Base-by-base conservation (phyloP, 768 basidiomycete genomes). In the Panaeolus cyanescens region DNA sequence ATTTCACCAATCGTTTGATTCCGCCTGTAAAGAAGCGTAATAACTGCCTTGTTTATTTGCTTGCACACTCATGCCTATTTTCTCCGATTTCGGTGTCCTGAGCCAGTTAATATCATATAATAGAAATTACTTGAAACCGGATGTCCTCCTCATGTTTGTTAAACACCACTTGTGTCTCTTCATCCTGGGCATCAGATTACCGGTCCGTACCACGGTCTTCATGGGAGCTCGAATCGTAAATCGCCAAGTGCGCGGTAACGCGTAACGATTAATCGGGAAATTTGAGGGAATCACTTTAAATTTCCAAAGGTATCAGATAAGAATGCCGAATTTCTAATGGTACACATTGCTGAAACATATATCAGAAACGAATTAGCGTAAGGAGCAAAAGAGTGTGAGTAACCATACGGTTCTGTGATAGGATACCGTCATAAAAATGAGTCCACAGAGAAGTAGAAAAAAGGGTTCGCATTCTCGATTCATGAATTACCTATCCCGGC, bases 161-260 rank as follows among this genome's bases (percentile, higher is more conserved):
- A 50, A 50, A 28, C 45, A 25, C 25, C 45, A 50, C 25, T 28
- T 50, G 10, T 25, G 10, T 15, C 45, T 50, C 22, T n/a, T 5
- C 22, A 4, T 50, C 22, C 45, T 50, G 45, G 45, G 45, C 45
- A 50, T 50, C 45, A 50, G 45, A 50, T 50, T 50, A 50, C 45
- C 45, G 45, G 45, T 28, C 45, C 45, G 45, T 50, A 50, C 22
- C 25, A 50, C 45, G 45, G 45, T 50, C 45, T 50, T 50, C 45
- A 50, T 50, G 45, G 45, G 45, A 50, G 45, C 25, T 50, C 45
- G 25, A 50, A 25, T 50, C 45, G 45, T 50, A 28, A 50, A 50
- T 50, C 13, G 45, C 45, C 45, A 50, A 50, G 45, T 50, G 45
- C 45, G 45, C 45, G 45, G 45, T 50, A 50, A 50, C 45, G 45